Evolutionary conservation across 345 rosid genomes (phyloP).

Genomic region (Hibiscus tridactylites): DNA sequence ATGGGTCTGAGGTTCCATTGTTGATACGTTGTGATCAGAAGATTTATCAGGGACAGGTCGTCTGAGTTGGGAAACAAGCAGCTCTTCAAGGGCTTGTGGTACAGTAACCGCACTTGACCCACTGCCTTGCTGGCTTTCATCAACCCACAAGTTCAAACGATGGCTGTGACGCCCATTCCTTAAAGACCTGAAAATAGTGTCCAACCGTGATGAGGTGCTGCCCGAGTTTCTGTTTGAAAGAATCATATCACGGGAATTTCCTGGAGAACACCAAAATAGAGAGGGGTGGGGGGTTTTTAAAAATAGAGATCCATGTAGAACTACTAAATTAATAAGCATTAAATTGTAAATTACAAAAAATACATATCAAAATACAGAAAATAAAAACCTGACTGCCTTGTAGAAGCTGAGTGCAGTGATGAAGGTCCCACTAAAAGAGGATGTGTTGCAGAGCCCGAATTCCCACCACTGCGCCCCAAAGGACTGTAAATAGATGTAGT

Average conservation of each 20-base stretch:
- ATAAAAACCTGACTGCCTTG: slow-evolving; percentile 49
- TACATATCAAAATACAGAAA: background rate
- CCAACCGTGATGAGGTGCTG: slow-evolving; percentile 47
- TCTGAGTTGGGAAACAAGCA: slow-evolving; percentile 81
- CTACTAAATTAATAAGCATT: background rate
- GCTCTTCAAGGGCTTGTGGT: slow-evolving; percentile 88
- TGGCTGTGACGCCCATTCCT: slow-evolving; percentile 84
- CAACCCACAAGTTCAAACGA: slow-evolving; percentile 86
- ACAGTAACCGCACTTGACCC: slow-evolving; percentile 64
- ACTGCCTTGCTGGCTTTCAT: slow-evolving; percentile 69
- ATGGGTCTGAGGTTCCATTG: slow-evolving; percentile 41
- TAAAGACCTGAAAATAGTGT: slow-evolving; percentile 77
- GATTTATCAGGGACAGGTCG: slow-evolving; percentile 56
- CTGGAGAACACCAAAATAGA: slow-evolving; percentile 16
- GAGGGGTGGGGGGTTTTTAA: background rate
- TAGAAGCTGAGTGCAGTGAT: slow-evolving; percentile 29
- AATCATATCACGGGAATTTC: slow-evolving; percentile 37
- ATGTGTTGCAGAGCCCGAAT: slow-evolving; percentile 61
- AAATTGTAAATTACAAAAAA: background rate
- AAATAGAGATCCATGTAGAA: background rate
- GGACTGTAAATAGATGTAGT: slow-evolving; percentile 94
- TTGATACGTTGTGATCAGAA: slow-evolving; percentile 43
- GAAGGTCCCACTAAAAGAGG: slow-evolving; percentile 77
- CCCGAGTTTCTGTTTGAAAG: slow-evolving; percentile 50
- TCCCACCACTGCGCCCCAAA: slow-evolving; percentile 69